Evolutionary conservation across 306 rosid genomes (phyloP), one percentile per base, ranked within the genome.

Genomic region (Heteromeles arbutifolia): DNA sequence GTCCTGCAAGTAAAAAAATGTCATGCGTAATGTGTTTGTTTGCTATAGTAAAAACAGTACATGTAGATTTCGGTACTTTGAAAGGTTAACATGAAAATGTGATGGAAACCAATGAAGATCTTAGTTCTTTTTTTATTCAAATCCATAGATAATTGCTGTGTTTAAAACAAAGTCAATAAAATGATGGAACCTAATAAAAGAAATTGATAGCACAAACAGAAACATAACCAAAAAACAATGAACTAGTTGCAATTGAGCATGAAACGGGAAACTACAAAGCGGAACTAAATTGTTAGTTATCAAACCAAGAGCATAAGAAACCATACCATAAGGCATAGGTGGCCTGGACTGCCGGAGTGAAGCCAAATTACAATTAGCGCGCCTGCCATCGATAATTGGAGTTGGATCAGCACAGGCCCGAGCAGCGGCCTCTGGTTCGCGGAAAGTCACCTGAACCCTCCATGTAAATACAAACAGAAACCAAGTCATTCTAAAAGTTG

Each of bases 391-490:
- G 65, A 94, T 94, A 65, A 90, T 67, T 5, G 98, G 98, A 62
- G 88, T 74, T 14, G 98, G 96, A 90, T 91, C 96, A 11, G 85
- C 87, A 73, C 98, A 94, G 48, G 98, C 97, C 79, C 98, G 89
- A 59, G 93, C 85, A 65, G 98, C 97, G 78, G 98, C 87, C 86
- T 91, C 98, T 19, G 96, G 91, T 74, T 94, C 96, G 77, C 89
- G 92, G 85, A 94, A 94, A 90, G 98, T 91, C 84, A 94, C 98
- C 98, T 94, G 86, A 87, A 86, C 88, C 97, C 98, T 91, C 97
- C 98, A 93, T 76, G 91, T 82, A 93, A 81, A 78, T 80, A 77
- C 84, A 77, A 79, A 86, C 43, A 75, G 84, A 90, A 83, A 84
- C 78, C 96, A 87, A 85, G 91, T 90, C 93, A 91, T 82, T 84